Percentiles rank a stretch among this genome's conserved stretches.
phyloP scores from a whole-genome alignment of 2,329 filamentous ascomycete species.

The Trichophyton verrucosum region DNA sequence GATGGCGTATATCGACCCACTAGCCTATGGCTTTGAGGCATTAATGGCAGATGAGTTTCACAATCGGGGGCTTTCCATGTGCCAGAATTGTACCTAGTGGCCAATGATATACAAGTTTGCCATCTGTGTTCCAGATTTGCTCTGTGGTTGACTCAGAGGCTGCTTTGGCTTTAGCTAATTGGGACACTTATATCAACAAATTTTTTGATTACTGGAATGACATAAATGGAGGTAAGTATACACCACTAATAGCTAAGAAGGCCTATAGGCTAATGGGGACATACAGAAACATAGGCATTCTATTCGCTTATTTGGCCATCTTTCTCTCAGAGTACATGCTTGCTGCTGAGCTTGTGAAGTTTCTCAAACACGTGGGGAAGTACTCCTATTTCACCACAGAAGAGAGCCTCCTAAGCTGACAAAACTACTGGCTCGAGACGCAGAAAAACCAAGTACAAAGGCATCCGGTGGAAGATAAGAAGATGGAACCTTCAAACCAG shows the following conservation, averaged over 20 bases:
- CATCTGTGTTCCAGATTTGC: slow-evolving; percentile 40
- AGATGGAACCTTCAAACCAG: slow-evolving; percentile 12
- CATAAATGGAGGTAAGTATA: slow-evolving; percentile 45
- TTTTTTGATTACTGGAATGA: slow-evolving; percentile 45
- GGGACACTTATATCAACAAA: slow-evolving; percentile 45
- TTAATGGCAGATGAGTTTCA: slow-evolving; percentile 76
- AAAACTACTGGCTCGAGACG: slow-evolving; percentile 13
- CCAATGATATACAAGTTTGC: slow-evolving; percentile 25
- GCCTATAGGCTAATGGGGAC: background rate
- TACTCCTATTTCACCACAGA: slow-evolving; percentile 60
- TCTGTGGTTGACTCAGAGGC: slow-evolving; percentile 44
- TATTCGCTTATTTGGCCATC: slow-evolving; percentile 50
- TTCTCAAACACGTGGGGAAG: slow-evolving; percentile 62
- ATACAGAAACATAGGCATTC: slow-evolving; percentile 49
- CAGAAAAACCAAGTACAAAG: slow-evolving; percentile 17
- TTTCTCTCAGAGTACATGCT: slow-evolving; percentile 51
- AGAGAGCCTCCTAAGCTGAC: slow-evolving; percentile 22
- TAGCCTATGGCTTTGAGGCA: slow-evolving; percentile 68
- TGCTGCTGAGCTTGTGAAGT: slow-evolving; percentile 48
- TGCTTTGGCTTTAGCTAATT: slow-evolving; percentile 42
- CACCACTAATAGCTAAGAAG: background rate
- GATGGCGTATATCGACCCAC: slow-evolving; percentile 69
- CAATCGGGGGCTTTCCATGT: slow-evolving; percentile 45
- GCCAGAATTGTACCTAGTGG: slow-evolving; percentile 32
- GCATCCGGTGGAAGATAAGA: slow-evolving; percentile 24